Conservation (phyloP, 2,329 filamentous ascomycete genomes). For the Phaeosphaeria sp. region DNA sequence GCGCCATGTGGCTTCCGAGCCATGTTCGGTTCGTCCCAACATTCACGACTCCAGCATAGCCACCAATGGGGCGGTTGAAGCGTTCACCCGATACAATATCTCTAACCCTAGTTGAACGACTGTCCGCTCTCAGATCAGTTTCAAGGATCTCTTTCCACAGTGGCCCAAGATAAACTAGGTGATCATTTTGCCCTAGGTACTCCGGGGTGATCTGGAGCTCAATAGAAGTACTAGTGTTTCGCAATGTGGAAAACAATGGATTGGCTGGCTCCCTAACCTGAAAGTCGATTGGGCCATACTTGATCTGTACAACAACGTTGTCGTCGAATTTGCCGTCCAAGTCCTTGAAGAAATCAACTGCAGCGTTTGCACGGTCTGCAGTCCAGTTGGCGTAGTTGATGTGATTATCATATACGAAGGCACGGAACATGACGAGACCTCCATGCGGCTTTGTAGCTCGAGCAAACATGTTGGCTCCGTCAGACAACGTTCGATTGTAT, state of each 20-base stretch:
- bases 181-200: constrained; percentile 73
- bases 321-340: constrained; percentile 71
- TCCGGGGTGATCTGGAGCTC: constrained; percentile 73
- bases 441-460: constrained; percentile 92
- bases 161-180: constrained; percentile 71
- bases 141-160: constrained; percentile 73
- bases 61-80: constrained; percentile 64
- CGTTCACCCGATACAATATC: constrained; percentile 67
- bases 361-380: constrained; percentile 72
- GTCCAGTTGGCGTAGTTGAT: constrained; percentile 67
- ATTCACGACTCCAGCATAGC: constrained; percentile 71
- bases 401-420: constrained; percentile 71
- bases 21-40: constrained; percentile 71
- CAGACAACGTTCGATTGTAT: constrained; percentile 72
- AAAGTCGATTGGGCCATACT: constrained; percentile 77
- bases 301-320: constrained; percentile 76
- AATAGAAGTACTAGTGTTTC: constrained; percentile 60
- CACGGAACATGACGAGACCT: constrained; percentile 77
- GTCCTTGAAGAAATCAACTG: constrained; percentile 69
- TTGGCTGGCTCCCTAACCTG: constrained; percentile 72
- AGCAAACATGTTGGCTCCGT: constrained; percentile 74
- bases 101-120: constrained; percentile 61
- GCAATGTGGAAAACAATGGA: constrained; percentile 65
- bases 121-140: constrained; percentile 69
- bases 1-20: constrained; percentile 72